Evolutionary conservation across 345 rosid genomes (phyloP), one percentile per base, ranked within the genome.

Genomic region (Passiflora organensis): DNA sequence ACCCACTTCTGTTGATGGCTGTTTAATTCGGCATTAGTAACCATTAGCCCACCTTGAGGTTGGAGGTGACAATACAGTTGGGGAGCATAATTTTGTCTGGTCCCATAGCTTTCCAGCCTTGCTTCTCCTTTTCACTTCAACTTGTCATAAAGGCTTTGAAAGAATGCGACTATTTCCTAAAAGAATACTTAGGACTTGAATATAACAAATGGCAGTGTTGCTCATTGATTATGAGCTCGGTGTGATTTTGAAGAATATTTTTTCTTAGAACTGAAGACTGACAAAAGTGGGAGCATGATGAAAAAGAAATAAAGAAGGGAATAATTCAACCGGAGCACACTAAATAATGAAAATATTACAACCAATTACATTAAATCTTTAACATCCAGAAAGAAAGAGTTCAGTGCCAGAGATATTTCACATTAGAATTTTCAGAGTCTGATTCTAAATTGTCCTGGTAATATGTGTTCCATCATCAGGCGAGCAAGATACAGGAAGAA

Each of bases 1-100:
- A 71, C 55, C 71, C 70, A 63, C 66, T 62, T 32, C 64, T 44
- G 51, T 62, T 39, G 48, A n/a, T 53, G 50, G 60, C 64, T 51
- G 32, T 61, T 60, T 57, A 60, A 55, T 45, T 23, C 2, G 41
- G 14, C 13, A 37, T 37, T 37, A 37, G 11, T 28, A 47, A 9
- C 14, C 13, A 20, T 70, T 60, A 45, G 43, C 68, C 71, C 44
- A 48, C 67, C 6, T 36, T 56, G n/a, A n/a, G n/a, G n/a, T 56
- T 51, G 58, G 52, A 55, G 52, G 59, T 66, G 60, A 63, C 51
- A 48, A 59, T 56, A 58, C 18, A 54, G 46, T 55, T 68, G 39
- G 32, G 56, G n/a, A 36, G 63, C 51, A 38, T 68, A 58, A 43
- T 58, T 55, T 50, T 57, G 68, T 54, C 49, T 41, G 12, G 13